Base-by-base conservation (phyloP, 805 yeast genomes). In the Suhomyces sp. region DNA sequence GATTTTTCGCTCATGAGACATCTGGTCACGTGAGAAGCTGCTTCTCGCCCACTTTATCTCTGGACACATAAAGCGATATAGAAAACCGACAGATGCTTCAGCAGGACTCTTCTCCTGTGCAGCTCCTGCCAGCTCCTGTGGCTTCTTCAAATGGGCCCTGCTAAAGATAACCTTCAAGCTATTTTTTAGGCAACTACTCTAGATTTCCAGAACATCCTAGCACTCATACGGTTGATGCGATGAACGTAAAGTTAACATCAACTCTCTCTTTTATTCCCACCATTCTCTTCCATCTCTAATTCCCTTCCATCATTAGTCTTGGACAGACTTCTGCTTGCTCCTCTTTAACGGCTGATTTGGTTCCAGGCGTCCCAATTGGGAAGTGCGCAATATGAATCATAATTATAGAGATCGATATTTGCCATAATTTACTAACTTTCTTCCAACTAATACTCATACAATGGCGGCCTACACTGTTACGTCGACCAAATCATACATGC, bases 401-500 rank as follows among this genome's bases (percentile, higher is more conserved):
- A 49, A 17, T 44, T 44, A 49, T 49, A 26, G 9, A 19, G 24
- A 38, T 38, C 13, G 12, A 38, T 17, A 15, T 15, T 36, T 38
- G 23, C 42, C 42, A 29, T 29, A 38, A 38, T 17, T 17, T 6
- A 15, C 42, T 6, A 38, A 10, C 6, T 10, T 38, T 17, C 23
- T 38, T 38, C 23, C 19, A 10, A 38, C 24, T 19, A 38, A 10
- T 4, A 17, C 42, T 19, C 42, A 5, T 7, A 19, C 2, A 38
- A 74, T 74, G 77, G 72, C 76, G 5, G 64, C 73, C 41, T 75
- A 75, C 57, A 67, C 71, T 46, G 87, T 78, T 7, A 73, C 80
- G 12, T 86, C 92, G 1, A 86, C 92, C 8, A 80, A 82, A 67
- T 87, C 94, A 22, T 88, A 82, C 67, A 82, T 88, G 87, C 81